Base-by-base conservation (phyloP, 148 eudicot species). In the Dianthus caryophyllus region DNA sequence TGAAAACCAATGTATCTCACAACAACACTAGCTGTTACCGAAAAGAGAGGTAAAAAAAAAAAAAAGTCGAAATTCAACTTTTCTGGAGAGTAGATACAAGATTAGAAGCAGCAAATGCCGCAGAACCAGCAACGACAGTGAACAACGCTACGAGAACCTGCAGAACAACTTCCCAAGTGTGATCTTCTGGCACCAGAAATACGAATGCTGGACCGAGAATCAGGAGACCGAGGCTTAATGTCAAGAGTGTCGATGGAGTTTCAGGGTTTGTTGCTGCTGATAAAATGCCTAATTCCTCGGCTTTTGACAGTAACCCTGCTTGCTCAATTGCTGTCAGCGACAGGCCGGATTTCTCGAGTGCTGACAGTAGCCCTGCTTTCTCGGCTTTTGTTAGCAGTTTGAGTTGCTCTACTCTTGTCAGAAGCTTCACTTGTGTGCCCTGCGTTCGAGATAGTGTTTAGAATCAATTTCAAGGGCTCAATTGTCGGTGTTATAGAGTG, bases 361-460 rank as follows among this genome's bases (percentile, higher is more conserved):
- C 92, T 15, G 98, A 90, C 14, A 88, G 71, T 18, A 88, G 65
- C 15, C 96, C 96, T 8, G 96, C 96, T 65, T 85, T 88, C 80
- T 94, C 98, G 2, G 98, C 98, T 75, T 88, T 94, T 41, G 96
- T 94, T 41, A 94, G 84, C 25, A 94, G 90, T 26, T 89, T 79
- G 20, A 94, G 86, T 75, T 94, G 84, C 82, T 94, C 92, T 53
- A 94, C 98, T 69, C 90, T 76, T 39, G 98, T 94, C 30, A 94
- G 77, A 16, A 94, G 88, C 83, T 86, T 94, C 78, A 86, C 81
- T 12, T 79, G 53, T 38, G 80, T 22, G 17, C 61, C 79, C 89
- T 85, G 85, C 65, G 71, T 41, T 47, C 14, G 18, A 38, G 56
- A 15, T 25, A 2, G 13, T 1, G 17, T 39, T n/a, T 44, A 46